Conservation (phyloP, 306 rosid species). For the Quercus ilex region DNA sequence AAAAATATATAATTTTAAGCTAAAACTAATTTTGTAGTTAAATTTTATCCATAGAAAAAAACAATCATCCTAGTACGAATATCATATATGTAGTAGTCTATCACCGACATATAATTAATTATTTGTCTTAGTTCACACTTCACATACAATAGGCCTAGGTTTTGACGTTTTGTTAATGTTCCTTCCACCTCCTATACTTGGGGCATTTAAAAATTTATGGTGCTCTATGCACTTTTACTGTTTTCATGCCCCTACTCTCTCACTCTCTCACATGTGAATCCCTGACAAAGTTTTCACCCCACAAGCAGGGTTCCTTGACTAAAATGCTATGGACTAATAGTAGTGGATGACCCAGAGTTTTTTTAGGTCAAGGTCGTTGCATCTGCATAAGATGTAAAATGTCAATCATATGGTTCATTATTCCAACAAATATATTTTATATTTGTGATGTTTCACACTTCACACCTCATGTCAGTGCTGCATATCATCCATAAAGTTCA, state of each 20-base stretch:
- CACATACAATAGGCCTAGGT: no score
- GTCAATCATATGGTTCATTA: conserved; percentile 12
- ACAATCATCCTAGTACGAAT: accelerated
- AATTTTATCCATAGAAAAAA: accelerated
- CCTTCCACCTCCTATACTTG: no score
- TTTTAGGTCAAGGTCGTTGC: conserved; percentile 17
- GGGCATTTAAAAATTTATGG: no score
- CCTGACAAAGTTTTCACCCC: not conserved
- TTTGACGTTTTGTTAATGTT: no score
- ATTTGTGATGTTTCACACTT: conserved; percentile 17
- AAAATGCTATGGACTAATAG: not conserved
- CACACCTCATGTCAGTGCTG: not conserved
- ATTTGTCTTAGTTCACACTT: no score
- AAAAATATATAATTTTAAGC: no score
- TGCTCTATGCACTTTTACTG: no score
- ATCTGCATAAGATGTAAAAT: conserved; percentile 11
- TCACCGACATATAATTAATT: no score
- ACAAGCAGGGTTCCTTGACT: conserved; percentile 18
- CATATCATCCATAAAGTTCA: no score
- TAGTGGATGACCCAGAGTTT: conserved; percentile 17
- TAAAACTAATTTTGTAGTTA: no score
- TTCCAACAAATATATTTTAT: conserved; percentile 4
- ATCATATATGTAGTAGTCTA: no score
- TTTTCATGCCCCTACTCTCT: no score
- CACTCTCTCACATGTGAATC: not conserved